A percentile compares a stretch with the other conserved stretches of the same genome.
These are phyloP conservation scores for Cupressus sempervirens DNA, from an alignment of 75 land plant genomes.

Conservation along the genomic window DNA sequence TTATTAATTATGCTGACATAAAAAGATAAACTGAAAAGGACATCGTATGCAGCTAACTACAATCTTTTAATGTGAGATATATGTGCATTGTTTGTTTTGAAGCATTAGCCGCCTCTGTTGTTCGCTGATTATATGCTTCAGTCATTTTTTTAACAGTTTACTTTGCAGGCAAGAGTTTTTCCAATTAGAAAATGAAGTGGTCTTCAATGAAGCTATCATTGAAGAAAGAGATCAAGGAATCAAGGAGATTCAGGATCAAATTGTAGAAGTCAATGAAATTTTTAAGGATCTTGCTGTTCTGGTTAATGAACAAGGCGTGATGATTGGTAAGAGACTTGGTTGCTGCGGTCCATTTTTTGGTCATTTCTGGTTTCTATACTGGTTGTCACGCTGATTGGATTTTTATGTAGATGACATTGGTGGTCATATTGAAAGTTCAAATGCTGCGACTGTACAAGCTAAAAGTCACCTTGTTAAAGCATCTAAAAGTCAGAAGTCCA, in stretches of 20 bases:
- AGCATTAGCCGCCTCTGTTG: neutral
- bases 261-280: conserved; percentile 85
- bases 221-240: conserved; percentile 94
- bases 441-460: conserved; percentile 55
- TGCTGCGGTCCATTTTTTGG: neutral
- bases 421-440: conserved; percentile 43
- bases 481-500: conserved; percentile 54
- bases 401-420: conserved; percentile 60
- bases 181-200: conserved; percentile 59
- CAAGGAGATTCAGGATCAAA: conserved; percentile 81
- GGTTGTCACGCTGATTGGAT: neutral
- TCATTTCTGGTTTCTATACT: neutral
- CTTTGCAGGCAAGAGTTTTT: conserved; percentile 54
- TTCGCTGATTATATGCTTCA: neutral
- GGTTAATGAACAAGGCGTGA: conserved; percentile 77
- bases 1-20: neutral
- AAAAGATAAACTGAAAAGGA: neutral
- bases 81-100: neutral
- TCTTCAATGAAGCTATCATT: conserved; percentile 77
- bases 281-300: conserved; percentile 88
- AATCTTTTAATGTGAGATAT: neutral
- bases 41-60: neutral
- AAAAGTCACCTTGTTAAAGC: conserved; percentile 67
- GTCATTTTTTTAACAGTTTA: conserved; percentile 5
- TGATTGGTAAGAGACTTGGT: conserved; percentile 44